Evolutionary conservation across 169 alveolate species (phyloP), one percentile per base, ranked within the genome.

Genomic region (Cryptosporidium ubiquitum): DNA sequence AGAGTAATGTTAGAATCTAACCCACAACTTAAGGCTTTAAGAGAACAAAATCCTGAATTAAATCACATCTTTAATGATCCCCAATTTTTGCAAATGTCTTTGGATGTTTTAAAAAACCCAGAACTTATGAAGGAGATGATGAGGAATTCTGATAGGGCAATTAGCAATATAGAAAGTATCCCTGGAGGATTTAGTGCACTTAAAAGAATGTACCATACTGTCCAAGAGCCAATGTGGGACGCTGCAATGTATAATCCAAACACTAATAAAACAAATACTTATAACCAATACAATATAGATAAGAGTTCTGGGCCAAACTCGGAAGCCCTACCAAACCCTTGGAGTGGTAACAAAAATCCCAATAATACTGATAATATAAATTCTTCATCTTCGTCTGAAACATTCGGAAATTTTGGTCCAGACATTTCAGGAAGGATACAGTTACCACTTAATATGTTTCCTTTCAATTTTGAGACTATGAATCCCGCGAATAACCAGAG

Each of bases 111-210:
- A 33, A 57, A 91, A 68, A 92, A 92, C 57, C 95, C 95, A 31
- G 84, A 91, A 37, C 84, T 92, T 29, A 69, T 91, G 93, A 73
- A 92, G 9, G 95, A 92, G 75, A 91, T 92, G 94, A 92, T 91
- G 79, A 39, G 95, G 18, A 92, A 84, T 75, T 86, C 94, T 5
- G 95, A 92, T 84, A 69, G 95, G 47, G 95, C 95, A 12, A 84
- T 92, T 31, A 85, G 91, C 64, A 92, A 92, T 85, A 92, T 92
- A 23, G 94, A 91, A 70, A 93, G 94, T 26, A 55, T 91, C 16
- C 95, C 95, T 1, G 95, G 95, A 52, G 95, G 95, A 35, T 92
- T 92, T 68, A 92, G 92, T 84, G 95, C 95, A 6, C 73, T 92
- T 18, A 74, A 84, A 26, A 71, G 93, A 47, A 89, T 92, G 86